A percentile compares a stretch with the other conserved stretches of the same genome.
These are phyloP conservation scores for Saccharomyces pastorianus DNA, from an alignment of 1,139 yeast species.

Conservation along the genomic window DNA sequence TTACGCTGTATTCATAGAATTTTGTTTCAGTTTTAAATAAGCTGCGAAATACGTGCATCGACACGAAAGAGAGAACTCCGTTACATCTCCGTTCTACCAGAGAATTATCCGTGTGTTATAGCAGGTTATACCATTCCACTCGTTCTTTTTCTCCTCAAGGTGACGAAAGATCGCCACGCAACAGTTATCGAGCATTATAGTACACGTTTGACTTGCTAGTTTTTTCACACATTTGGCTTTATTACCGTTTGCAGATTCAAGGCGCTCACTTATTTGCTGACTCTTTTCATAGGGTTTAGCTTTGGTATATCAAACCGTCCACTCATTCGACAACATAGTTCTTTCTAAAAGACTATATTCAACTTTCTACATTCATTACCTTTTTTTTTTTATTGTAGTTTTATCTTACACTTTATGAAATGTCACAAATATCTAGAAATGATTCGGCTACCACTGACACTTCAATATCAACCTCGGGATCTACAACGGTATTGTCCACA, in stretches of 20 bases:
- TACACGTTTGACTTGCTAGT: not conserved
- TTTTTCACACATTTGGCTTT: not conserved
- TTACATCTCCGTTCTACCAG: not conserved
- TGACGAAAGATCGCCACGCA: not conserved
- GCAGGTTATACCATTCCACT: not conserved
- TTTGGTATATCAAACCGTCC: not conserved
- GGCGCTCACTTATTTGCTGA: not conserved
- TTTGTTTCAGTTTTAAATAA: not conserved
- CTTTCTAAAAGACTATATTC: not conserved
- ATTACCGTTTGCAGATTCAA: not conserved
- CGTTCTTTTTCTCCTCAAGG: not conserved
- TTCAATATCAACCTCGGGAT: not conserved
- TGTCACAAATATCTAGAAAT: not conserved
- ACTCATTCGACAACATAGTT: not conserved
- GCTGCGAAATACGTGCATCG: not conserved
- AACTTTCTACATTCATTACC: not conserved
- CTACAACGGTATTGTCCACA: not conserved
- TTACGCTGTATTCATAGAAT: not conserved
- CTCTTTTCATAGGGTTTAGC: not conserved
- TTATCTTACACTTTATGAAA: not conserved
- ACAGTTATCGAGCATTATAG: not conserved
- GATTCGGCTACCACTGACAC: not conserved
- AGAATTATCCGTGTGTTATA: not conserved
- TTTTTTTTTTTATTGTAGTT: not conserved
- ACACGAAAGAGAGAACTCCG: not conserved